These are phyloP conservation scores for Nitzschia sp. DNA, from an alignment of 108 stramenopile species.

Conservation along the genomic window DNA sequence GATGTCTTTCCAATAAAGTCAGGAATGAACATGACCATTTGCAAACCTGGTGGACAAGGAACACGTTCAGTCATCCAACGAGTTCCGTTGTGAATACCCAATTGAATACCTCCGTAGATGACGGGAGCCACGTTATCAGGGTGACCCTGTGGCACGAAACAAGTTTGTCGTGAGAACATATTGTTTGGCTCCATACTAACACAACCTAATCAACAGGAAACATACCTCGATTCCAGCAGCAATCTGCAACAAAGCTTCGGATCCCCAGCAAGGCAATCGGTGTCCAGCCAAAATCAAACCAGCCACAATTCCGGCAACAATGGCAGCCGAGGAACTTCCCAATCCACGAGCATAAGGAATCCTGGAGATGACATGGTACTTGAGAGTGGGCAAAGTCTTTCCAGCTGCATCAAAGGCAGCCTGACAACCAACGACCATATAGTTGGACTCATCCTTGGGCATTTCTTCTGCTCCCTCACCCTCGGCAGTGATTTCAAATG, in stretches of 20 bases:
- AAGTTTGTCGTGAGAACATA: too few relatives aligned
- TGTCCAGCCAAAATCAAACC: slow-evolving; percentile 97
- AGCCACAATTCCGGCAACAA: slow-evolving; percentile 97
- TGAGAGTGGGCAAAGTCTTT: slow-evolving; percentile 89
- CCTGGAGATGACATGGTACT: slow-evolving; percentile 87
- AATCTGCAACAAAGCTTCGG: slow-evolving; percentile 94
- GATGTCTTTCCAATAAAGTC: slow-evolving; percentile 95
- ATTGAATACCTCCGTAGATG: slow-evolving; percentile 97
- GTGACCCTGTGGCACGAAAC: slow-evolving; percentile 83
- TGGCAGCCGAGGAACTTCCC: slow-evolving; percentile 95
- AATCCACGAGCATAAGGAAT: slow-evolving; percentile 96
- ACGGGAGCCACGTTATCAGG: slow-evolving; percentile 98
- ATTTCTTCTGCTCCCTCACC: slow-evolving; percentile 87
- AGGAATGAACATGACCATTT: slow-evolving; percentile 96
- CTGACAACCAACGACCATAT: slow-evolving; percentile 87
- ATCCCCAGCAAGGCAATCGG: slow-evolving; percentile 91
- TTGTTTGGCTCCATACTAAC: not conserved
- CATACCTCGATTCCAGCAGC: slow-evolving; percentile 92
- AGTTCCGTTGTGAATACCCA: slow-evolving; percentile 96
- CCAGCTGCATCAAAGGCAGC: slow-evolving; percentile 93
- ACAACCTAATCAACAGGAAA: not conserved
- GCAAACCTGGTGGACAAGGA: slow-evolving; percentile 82
- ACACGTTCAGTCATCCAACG: slow-evolving; percentile 96
- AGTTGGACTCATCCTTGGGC: slow-evolving; percentile 88
- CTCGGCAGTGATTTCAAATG: slow-evolving; percentile 89